Base-by-base conservation (phyloP, 2,329 filamentous ascomycete genomes). In the Fusarium bactridioides region DNA sequence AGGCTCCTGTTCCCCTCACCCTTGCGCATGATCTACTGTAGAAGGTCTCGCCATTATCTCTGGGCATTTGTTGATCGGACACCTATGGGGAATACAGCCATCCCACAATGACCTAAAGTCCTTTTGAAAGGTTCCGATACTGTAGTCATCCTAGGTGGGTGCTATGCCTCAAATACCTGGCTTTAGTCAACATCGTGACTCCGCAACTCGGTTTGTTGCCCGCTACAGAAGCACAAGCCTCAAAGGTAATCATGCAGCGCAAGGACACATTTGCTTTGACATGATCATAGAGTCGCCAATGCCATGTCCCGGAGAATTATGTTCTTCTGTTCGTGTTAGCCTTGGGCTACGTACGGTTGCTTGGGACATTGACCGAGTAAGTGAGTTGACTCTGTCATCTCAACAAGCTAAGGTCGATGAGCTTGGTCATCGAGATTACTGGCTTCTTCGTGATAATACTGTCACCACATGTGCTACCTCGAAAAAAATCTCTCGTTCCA, bases 31-130 rank as follows among this genome's bases (percentile, higher is more conserved):
- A 56, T 64, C 61, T 53, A 50, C 21, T 23, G 47, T 50, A 45
- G 59, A 72, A 70, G 64, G 67, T 74, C 74, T 77, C 75, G 69
- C 75, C 73, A 77, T 77, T 66, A 31, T 70, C 56, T 51, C 71
- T 69, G 27, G 62, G 41, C 54, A 63, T 71, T 66, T 74, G 73
- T 69, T 68, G 72, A 74, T 74, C 59, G 50, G 70, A 57, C 41
- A 51, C 51, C 45, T 58, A 72, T 67, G 61, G 64, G 51, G 54
- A 65, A 69, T 54, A 64, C 54, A 61, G 47, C 60, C 53, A 61
- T 70, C 61, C 60, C 63, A 60, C 66, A 69, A 74, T 74, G 73
- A 72, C 64, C 73, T 76, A 64, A 73, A 71, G 66, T 53, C 33
- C 56, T 50, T 50, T 53, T 56, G 53, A 44, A 65, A 45, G 37